Conservation (phyloP, 1,139 yeast genomes). For the Meyerozyma smithsonii region DNA sequence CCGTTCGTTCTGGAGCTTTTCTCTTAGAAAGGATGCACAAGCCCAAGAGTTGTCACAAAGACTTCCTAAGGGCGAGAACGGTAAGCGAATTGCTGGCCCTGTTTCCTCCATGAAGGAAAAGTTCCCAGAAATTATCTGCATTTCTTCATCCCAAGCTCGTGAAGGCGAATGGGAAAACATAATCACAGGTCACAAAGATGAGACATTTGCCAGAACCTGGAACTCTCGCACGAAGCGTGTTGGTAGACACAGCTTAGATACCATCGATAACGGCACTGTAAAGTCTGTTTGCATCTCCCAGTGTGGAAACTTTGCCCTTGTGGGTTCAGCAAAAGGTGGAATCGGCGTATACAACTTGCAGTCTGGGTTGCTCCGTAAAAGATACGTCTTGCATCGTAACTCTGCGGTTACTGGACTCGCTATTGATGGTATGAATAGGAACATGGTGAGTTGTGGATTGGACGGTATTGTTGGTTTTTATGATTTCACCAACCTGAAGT, state of each 20-base stretch:
- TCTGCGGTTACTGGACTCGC: slow-evolving; percentile 80
- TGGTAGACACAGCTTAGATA: slow-evolving; percentile 65
- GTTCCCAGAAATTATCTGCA: slow-evolving; percentile 69
- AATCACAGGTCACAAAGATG: slow-evolving; percentile 87
- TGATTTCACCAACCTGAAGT: slow-evolving; percentile 70
- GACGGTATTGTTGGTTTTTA: slow-evolving; percentile 90
- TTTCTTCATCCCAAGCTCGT: slow-evolving; percentile 73
- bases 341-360: slow-evolving; percentile 87
- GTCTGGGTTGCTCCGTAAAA: slow-evolving; percentile 75
- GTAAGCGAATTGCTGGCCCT: slow-evolving; percentile 57
- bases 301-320: slow-evolving; percentile 92
- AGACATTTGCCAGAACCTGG: slow-evolving; percentile 88
- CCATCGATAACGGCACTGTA: slow-evolving; percentile 80
- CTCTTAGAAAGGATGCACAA: slow-evolving; percentile 93
- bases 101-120: slow-evolving; percentile 51
- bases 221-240: slow-evolving; percentile 75
- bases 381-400: slow-evolving; percentile 63
- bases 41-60: slow-evolving; percentile 90
- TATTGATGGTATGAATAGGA: slow-evolving; percentile 83
- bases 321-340: slow-evolving; percentile 91
- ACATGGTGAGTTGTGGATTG: slow-evolving; percentile 80
- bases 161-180: slow-evolving; percentile 95
- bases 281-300: slow-evolving; percentile 76
- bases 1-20: slow-evolving; percentile 83
- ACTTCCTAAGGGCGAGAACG: slow-evolving; percentile 48